These are phyloP conservation scores for Spinellus fusiger DNA, from an alignment of 192 early-diverging fungal species.

Conservation along the genomic window DNA sequence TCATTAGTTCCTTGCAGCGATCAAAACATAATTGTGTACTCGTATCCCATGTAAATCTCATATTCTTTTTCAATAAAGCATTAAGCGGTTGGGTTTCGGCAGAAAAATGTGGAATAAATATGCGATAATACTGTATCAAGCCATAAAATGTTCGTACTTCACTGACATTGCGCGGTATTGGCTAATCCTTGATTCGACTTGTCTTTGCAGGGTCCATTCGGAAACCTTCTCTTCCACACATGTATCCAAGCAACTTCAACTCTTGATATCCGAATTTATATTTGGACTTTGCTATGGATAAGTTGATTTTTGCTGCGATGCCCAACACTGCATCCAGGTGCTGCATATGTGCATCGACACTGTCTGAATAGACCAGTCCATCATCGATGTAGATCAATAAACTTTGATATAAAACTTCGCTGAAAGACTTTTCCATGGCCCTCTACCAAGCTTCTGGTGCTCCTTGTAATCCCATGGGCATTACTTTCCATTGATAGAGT, in stretches of 20 bases:
- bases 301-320: not conserved
- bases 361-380: slow-evolving; percentile 7
- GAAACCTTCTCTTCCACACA: slow-evolving; percentile 1
- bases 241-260: slow-evolving; percentile 5
- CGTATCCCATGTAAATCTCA: not conserved
- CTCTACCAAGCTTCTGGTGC: not conserved
- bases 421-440: not conserved
- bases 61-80: slow-evolving; percentile 6
- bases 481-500: slow-evolving; percentile 12
- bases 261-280: slow-evolving; percentile 1
- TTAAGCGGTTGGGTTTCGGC: slow-evolving; percentile 1
- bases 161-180: not conserved
- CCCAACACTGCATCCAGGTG: not conserved
- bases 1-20: not conserved
- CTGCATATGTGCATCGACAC: slow-evolving; percentile 2
- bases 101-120: slow-evolving; percentile 4
- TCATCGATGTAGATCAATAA: slow-evolving; percentile 16
- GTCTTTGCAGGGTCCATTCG: not conserved
- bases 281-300: slow-evolving; percentile 5
- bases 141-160: slow-evolving; percentile 10
- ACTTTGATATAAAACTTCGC: not conserved
- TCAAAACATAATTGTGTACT: not conserved
- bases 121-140: not conserved
- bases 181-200: not conserved
- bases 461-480: slow-evolving; percentile 17